Conservation (phyloP, 768 basidiomycete species). For the Rhodotorula diobovata region DNA sequence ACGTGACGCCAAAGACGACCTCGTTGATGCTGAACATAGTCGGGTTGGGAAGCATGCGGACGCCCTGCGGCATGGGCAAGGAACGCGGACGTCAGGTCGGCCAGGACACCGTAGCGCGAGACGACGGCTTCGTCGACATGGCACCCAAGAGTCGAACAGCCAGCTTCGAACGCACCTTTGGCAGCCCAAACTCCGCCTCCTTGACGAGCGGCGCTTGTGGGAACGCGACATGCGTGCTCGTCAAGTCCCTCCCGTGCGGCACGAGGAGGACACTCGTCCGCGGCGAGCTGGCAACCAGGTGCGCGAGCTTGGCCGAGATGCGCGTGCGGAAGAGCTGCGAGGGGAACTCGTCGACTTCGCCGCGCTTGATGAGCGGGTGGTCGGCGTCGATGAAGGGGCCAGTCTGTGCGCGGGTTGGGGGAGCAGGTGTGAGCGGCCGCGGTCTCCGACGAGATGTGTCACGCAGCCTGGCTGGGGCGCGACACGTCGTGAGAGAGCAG, state of each 20-base stretch:
- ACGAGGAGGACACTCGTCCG: constrained; percentile 70
- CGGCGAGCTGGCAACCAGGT: constrained; percentile 61
- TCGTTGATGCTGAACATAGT: constrained; percentile 78
- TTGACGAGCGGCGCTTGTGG: constrained; percentile 61
- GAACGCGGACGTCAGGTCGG: too few relatives aligned
- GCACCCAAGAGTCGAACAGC: too few relatives aligned
- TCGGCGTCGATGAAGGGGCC: constrained; percentile 84
- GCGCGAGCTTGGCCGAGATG: constrained; percentile 58
- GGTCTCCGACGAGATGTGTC: background rate
- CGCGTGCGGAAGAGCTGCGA: constrained; percentile 63
- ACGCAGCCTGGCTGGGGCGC: background rate
- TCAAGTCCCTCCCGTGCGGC: constrained; percentile 75
- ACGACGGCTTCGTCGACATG: too few relatives aligned
- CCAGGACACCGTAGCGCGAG: too few relatives aligned
- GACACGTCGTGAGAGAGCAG: constrained; percentile 39
- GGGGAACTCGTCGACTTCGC: constrained; percentile 65
- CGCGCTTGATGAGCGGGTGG: constrained; percentile 69
- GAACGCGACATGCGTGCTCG: constrained; percentile 73
- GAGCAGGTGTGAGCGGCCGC: background rate
- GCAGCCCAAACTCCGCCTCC: constrained; percentile 44
- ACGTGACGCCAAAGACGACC: constrained; percentile 70
- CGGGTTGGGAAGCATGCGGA: constrained; percentile 80
- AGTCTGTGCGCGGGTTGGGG: constrained; percentile 53
- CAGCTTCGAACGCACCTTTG: constrained; percentile 44
- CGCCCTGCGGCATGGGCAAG: constrained; percentile 66